Evolutionary conservation across 345 rosid species (phyloP).

Genomic region (Geranium brycei): DNA sequence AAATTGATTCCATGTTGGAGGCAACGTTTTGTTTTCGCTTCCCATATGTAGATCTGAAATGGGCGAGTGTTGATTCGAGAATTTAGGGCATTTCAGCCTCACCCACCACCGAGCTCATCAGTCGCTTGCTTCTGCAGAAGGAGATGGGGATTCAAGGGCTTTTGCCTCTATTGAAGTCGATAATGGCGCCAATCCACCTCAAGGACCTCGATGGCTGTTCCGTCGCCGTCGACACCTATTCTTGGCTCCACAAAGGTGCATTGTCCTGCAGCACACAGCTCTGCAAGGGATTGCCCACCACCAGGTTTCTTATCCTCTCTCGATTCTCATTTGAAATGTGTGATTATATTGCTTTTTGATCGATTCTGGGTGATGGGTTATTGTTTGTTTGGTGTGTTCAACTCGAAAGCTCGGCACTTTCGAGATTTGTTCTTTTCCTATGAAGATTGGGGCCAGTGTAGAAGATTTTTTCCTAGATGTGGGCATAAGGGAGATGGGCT

Average conservation of each 20-base stretch:
- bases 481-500: neutral
- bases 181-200: conserved; percentile 58
- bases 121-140: neutral
- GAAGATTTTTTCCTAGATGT: neutral
- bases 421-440: neutral
- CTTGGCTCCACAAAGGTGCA: conserved; percentile 87
- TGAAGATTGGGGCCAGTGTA: neutral
- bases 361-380: neutral
- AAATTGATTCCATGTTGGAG: neutral
- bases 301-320: conserved; percentile 27
- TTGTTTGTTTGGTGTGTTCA: neutral
- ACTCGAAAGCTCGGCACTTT: neutral
- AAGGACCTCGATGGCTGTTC: conserved; percentile 61
- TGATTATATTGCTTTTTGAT: neutral
- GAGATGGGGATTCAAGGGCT: conserved; percentile 75
- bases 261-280: conserved; percentile 57
- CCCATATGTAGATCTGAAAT: neutral
- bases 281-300: conserved; percentile 52
- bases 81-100: no score
- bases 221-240: conserved; percentile 88
- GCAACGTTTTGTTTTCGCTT: neutral
- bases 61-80: no score
- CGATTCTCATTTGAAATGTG: neutral
- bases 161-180: conserved; percentile 75
- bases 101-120: no score